A percentile compares a stretch with the other conserved stretches of the same genome.
phyloP scores from a whole-genome alignment of 176 grass and related monocot genomes.

The Cenchrus purpureus region DNA sequence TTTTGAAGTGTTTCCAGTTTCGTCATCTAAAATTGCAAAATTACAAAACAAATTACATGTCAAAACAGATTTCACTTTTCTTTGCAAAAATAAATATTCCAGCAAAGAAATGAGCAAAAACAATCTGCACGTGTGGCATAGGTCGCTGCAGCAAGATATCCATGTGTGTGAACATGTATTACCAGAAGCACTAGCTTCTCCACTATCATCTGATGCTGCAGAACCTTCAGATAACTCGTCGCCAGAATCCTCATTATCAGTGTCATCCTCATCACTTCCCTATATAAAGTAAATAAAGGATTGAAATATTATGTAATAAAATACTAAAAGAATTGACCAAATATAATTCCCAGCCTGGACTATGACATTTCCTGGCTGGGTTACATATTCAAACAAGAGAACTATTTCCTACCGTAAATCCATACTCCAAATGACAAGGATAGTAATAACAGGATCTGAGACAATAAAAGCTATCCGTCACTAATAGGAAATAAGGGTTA shows the following conservation, averaged over 20 bases:
- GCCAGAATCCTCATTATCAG: slow-evolving; percentile 49
- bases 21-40: slow-evolving; percentile 54
- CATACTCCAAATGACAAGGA: slow-evolving; percentile 26
- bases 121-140: background rate
- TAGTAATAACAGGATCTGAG: slow-evolving; percentile 16
- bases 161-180: slow-evolving; percentile 28
- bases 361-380: slow-evolving; percentile 3
- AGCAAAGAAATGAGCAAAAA: slow-evolving; percentile 31
- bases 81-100: slow-evolving; percentile 14
- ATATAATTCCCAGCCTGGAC: background rate
- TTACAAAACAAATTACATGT: slow-evolving; percentile 8
- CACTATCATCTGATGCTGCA: slow-evolving; percentile 59
- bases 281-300: slow-evolving; percentile 51
- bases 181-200: slow-evolving; percentile 69
- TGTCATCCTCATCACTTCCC: slow-evolving; percentile 61
- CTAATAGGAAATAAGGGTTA: slow-evolving; percentile 29
- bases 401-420: slow-evolving; percentile 20
- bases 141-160: background rate
- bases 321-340: slow-evolving; percentile 25
- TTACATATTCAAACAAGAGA: slow-evolving; percentile 8
- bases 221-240: slow-evolving; percentile 64
- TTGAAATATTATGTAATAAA: slow-evolving; percentile 23
- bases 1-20: slow-evolving; percentile 69
- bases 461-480: slow-evolving; percentile 27
- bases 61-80: background rate